Conservation (phyloP, 2,329 filamentous ascomycete genomes). For the Claviceps maximensis region DNA sequence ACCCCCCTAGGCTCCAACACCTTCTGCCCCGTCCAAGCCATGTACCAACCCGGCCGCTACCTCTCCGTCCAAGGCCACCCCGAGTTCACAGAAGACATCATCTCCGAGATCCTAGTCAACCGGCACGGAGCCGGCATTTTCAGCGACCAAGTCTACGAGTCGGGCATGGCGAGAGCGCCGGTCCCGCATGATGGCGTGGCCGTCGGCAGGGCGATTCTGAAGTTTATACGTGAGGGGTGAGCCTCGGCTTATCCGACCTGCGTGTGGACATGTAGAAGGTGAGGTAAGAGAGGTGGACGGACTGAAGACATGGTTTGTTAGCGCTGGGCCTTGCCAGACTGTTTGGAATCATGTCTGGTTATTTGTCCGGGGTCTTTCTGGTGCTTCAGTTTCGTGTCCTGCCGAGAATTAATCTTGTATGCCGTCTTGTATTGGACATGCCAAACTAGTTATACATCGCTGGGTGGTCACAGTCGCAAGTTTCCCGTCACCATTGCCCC, state of each 20-base stretch:
- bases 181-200: slow-evolving; percentile 67
- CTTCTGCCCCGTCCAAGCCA: slow-evolving; percentile 28
- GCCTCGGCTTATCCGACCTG: too few relatives aligned
- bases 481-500: too few relatives aligned
- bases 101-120: slow-evolving; percentile 26
- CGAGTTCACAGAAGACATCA: slow-evolving; percentile 28
- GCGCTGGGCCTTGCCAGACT: background rate
- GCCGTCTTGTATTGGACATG: background rate
- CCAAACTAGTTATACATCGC: too few relatives aligned
- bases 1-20: slow-evolving; percentile 27
- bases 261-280: too few relatives aligned
- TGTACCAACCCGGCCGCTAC: slow-evolving; percentile 25
- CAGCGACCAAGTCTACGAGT: slow-evolving; percentile 51
- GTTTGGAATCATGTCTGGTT: background rate
- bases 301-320: too few relatives aligned
- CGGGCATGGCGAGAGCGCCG: slow-evolving; percentile 52
- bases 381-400: background rate
- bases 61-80: slow-evolving; percentile 35
- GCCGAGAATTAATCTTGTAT: background rate
- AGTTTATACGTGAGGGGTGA: slow-evolving; percentile 52
- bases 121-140: slow-evolving; percentile 58
- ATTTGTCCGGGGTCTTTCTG: background rate
- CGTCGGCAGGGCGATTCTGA: slow-evolving; percentile 61
- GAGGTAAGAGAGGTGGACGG: too few relatives aligned
- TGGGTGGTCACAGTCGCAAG: background rate